Base-by-base conservation (phyloP, 352 stramenopile genomes). In the Globisporangium ultimum region DNA sequence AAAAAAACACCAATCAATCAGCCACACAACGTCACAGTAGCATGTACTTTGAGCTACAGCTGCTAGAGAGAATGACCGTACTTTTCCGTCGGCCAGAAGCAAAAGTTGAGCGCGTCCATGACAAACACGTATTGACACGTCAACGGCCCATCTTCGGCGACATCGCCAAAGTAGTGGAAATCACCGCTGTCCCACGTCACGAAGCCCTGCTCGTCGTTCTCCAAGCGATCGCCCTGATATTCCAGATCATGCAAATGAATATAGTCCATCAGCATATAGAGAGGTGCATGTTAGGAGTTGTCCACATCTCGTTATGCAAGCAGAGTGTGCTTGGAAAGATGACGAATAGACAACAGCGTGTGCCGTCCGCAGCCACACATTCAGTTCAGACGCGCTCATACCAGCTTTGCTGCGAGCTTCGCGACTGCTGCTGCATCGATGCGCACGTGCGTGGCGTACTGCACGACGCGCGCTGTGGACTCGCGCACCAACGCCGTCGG, bases 71-170 rank as follows among this genome's bases (percentile, higher is more conserved):
- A 36, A 10, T 36, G 28, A 5, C 0, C 53, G 42, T 50, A 87
- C 76, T 81, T 66, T 66, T 84, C 62, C 18, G 74, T 88, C 8
- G 88, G 88, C 88, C 88, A 97, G 68, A 97, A 97, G 68, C 88
- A 97, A 59, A 94, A 97, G 63, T 97, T 97, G 57, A 97, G 75
- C 24, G 85, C 80, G 68, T 97, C 88, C 58, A 96, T 66, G 36
- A 95, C 84, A 55, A 96, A 91, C 10, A 95, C 80, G 58, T 95
- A 96, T 58, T 96, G 85, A 40, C 78, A 91, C 10, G 88, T 96
- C 28, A 93, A 46, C 17, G 78, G 76, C 1, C 86, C 86, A 36
- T 82, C 71, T n/a, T 63, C n/a, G 21, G 65, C 67, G 28, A 86
- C 80, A 40, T 96, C 87, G 1, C 61, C 78, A 47, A 80, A 90